Conservation (phyloP, 2,329 filamentous ascomycete genomes). For the Fusarium subglutinans region DNA sequence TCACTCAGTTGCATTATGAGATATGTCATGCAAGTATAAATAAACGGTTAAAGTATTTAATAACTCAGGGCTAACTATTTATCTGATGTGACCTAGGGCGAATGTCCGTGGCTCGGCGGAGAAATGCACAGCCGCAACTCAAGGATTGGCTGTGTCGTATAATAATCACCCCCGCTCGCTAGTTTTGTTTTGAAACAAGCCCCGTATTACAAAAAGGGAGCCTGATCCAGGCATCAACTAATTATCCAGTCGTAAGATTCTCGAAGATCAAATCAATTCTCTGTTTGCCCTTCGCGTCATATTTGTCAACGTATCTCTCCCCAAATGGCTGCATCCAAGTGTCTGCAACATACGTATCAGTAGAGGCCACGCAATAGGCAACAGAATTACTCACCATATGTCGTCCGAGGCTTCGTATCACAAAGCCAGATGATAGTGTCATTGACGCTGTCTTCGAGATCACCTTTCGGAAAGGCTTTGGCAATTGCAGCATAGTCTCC, state of each 20-base stretch:
- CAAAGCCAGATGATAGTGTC: constrained; percentile 16
- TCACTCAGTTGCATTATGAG: background rate
- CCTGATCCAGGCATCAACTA: background rate
- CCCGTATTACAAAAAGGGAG: background rate
- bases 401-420: constrained; percentile 8
- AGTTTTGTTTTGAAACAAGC: background rate
- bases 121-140: background rate
- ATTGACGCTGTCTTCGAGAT: constrained; percentile 2
- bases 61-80: background rate
- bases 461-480: background rate
- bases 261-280: background rate
- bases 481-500: background rate
- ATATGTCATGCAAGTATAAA: background rate
- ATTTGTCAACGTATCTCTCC: constrained; percentile 3
- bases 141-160: background rate
- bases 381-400: background rate
- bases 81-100: background rate
- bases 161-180: background rate
- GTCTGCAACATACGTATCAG: background rate
- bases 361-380: background rate
- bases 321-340: constrained; percentile 26
- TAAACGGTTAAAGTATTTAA: background rate
- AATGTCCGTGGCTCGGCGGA: background rate
- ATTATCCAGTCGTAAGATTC: background rate
- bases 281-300: background rate